Evolutionary conservation across 805 yeast species (phyloP).

Genomic region (Maudiozyma serrabonitensis): DNA sequence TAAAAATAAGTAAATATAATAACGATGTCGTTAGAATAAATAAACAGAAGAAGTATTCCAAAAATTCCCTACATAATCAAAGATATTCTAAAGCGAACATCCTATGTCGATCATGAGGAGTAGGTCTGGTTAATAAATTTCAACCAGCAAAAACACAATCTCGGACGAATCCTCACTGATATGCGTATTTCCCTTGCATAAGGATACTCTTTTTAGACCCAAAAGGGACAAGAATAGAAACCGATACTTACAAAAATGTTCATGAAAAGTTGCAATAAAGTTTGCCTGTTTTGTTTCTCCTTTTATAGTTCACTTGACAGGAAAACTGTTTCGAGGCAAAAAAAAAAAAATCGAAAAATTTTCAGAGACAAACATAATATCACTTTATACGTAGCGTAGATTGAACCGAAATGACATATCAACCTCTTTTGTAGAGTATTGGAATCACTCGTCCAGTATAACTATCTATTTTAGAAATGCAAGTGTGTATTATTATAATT

Average conservation of each 20-base stretch:
- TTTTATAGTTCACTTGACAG: too few species aligned
- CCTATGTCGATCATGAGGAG: conserved; percentile 38
- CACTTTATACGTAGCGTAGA: too few species aligned
- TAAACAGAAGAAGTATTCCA: conserved; percentile 37
- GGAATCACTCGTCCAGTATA: too few species aligned
- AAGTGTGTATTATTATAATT: neutral
- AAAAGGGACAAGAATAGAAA: neutral
- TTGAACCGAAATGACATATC: too few species aligned
- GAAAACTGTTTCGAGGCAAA: too few species aligned
- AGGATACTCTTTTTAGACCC: conserved; percentile 49
- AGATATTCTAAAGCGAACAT: conserved; percentile 36
- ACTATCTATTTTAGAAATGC: neutral
- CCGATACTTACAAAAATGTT: too few species aligned
- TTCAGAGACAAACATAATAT: too few species aligned
- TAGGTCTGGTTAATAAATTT: conserved; percentile 85
- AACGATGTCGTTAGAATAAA: neutral
- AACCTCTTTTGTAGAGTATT: too few species aligned
- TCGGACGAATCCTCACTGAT: conserved; percentile 99
- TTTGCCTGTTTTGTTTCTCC: too few species aligned
- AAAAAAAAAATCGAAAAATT: too few species aligned
- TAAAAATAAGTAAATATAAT: too few species aligned
- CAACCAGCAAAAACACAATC: conserved; percentile 99
- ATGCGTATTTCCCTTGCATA: conserved; percentile 99
- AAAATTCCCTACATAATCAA: conserved; percentile 58
- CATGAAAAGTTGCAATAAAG: too few species aligned